Evolutionary conservation across 2,329 filamentous ascomycete species (phyloP).

Genomic region (Periconia digitata): DNA sequence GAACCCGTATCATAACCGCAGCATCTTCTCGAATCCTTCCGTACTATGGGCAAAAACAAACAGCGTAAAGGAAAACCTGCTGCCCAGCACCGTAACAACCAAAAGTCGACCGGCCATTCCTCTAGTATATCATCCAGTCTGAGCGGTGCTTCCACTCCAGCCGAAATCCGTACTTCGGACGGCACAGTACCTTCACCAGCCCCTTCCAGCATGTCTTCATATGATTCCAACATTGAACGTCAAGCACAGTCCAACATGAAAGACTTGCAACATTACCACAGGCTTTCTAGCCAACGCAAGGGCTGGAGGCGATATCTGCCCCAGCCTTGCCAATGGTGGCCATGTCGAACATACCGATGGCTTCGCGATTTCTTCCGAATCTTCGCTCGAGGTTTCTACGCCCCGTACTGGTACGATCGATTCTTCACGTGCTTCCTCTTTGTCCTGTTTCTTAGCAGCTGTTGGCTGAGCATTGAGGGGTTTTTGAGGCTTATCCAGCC

Average conservation of each 20-base stretch:
- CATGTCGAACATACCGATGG: constrained; percentile 20
- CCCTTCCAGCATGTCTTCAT: constrained; percentile 8
- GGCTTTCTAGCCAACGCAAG: background rate
- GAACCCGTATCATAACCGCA: constrained; percentile 23
- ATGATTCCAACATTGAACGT: background rate
- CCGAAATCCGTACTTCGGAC: background rate
- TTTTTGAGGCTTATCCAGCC: constrained; percentile 19
- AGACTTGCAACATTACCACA: background rate
- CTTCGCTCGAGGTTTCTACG: constrained; percentile 9
- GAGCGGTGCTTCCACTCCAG: background rate
- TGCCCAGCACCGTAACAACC: background rate
- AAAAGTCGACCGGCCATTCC: background rate
- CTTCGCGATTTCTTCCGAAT: constrained; percentile 11
- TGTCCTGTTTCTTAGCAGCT: constrained; percentile 10
- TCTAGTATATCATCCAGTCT: constrained; percentile 2
- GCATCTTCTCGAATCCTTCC: constrained; percentile 16
- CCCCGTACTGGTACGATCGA: constrained; percentile 17
- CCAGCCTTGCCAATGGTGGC: constrained; percentile 21
- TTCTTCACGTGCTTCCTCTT: constrained; percentile 15
- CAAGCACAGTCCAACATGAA: background rate
- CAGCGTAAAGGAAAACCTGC: constrained; percentile 3
- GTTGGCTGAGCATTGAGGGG: constrained; percentile 24
- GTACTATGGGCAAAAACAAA: constrained; percentile 21
- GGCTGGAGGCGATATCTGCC: constrained; percentile 5
- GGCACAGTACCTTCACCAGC: constrained; percentile 1